Conservation (phyloP, 2,329 filamentous ascomycete species). For the Aspergillus oerlinghausenensis region DNA sequence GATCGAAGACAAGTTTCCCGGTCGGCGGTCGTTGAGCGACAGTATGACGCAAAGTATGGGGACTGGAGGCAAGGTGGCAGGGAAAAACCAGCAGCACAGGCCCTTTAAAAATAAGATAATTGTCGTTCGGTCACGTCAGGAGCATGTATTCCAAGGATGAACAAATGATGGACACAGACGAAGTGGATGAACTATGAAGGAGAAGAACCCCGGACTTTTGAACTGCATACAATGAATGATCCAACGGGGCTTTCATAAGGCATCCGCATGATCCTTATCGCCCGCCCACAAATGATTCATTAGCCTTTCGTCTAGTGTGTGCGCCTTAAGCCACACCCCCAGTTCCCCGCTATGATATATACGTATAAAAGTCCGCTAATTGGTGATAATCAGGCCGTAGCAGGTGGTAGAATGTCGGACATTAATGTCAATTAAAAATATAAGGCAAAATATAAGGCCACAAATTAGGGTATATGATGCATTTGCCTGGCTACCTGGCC, state of each 20-base stretch:
- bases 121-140: background rate
- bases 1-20: slow-evolving; percentile 24
- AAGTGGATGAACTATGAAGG: background rate
- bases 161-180: background rate
- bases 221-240: background rate
- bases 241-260: background rate
- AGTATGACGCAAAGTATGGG: slow-evolving; percentile 38
- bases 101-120: background rate
- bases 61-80: slow-evolving; percentile 5
- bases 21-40: slow-evolving; percentile 21
- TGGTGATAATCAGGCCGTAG: too few species aligned
- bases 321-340: background rate
- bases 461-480: background rate
- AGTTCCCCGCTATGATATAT: background rate
- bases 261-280: background rate
- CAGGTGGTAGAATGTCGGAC: background rate
- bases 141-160: background rate
- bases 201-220: background rate
- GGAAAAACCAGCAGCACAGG: background rate
- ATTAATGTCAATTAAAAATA: background rate
- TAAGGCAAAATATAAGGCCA: too few species aligned
- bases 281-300: background rate
- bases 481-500: background rate
- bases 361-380: too few species aligned
- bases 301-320: background rate